Evolutionary conservation across 2,329 filamentous ascomycete species (phyloP).

Genomic region (Epichloe glyceriae): DNA sequence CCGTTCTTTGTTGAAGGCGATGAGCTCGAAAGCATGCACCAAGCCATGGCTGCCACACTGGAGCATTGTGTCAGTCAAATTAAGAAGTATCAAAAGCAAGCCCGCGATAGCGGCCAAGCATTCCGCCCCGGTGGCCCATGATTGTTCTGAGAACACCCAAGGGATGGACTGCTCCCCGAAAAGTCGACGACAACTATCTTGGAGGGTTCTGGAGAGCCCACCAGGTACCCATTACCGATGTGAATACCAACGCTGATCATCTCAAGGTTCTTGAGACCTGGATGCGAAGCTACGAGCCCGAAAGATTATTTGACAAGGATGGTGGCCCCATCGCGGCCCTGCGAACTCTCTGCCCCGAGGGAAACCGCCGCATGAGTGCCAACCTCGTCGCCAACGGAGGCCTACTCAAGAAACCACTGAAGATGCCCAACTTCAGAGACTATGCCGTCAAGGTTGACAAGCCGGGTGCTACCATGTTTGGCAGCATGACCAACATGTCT

Average conservation of each 20-base stretch:
- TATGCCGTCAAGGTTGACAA: constrained; percentile 52
- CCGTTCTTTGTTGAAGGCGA: constrained; percentile 72
- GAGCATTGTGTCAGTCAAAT: constrained; percentile 63
- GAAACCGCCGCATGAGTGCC: constrained; percentile 59
- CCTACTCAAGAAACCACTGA: constrained; percentile 50
- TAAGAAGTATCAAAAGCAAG: constrained; percentile 53
- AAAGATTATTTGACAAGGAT: constrained; percentile 52
- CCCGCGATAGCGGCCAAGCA: constrained; percentile 54
- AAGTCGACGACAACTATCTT: constrained; percentile 56
- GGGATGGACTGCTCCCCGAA: constrained; percentile 66
- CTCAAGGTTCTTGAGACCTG: constrained; percentile 58
- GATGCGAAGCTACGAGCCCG: constrained; percentile 67
- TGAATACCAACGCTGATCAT: constrained; percentile 50
- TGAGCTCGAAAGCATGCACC: constrained; percentile 63
- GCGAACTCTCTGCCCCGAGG: constrained; percentile 49
- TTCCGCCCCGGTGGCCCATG: constrained; percentile 69
- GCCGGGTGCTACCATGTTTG: constrained; percentile 40
- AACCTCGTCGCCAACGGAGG: constrained; percentile 68
- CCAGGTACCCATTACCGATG: constrained; percentile 64
- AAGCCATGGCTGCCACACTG: constrained; percentile 67
- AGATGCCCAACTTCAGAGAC: constrained; percentile 55
- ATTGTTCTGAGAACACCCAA: constrained; percentile 65
- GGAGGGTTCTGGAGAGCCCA: constrained; percentile 71
- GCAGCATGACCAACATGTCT: constrained; percentile 60
- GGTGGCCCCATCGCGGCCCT: constrained; percentile 53